Conservation (phyloP, 495 filamentous ascomycete genomes). For the Aspergillus incahuasiensis region DNA sequence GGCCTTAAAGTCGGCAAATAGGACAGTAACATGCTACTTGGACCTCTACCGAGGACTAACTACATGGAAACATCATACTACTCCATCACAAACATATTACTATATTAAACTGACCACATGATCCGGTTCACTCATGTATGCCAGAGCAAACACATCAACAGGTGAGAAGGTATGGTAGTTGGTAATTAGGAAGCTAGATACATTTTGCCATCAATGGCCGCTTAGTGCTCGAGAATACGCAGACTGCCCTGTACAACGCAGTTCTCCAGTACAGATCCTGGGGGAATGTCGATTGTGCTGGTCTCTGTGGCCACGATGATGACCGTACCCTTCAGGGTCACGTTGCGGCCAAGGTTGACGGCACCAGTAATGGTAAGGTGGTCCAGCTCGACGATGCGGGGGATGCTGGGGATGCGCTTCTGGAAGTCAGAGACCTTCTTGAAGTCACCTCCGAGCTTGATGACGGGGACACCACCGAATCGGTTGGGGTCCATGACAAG, state of each 20-base stretch:
- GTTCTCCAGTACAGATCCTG: slow-evolving; percentile 95
- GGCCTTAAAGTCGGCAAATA: no score
- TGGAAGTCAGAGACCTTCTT: slow-evolving; percentile 99
- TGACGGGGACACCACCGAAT: slow-evolving; percentile 96
- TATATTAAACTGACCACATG: not conserved
- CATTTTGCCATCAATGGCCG: not conserved
- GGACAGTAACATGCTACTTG: no score
- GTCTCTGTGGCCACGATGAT: slow-evolving; percentile 99
- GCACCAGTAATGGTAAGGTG: slow-evolving; percentile 96
- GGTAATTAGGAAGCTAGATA: not conserved
- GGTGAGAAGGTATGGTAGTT: not conserved
- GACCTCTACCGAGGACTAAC: no score
- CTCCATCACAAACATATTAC: not conserved
- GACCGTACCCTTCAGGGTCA: slow-evolving; percentile 97
- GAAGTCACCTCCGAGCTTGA: slow-evolving; percentile 98
- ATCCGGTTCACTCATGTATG: not conserved
- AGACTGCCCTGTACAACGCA: slow-evolving; percentile 98
- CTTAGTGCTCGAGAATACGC: slow-evolving; percentile 87
- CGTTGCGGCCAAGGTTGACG: slow-evolving; percentile 91
- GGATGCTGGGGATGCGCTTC: slow-evolving; percentile 92
- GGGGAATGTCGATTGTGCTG: slow-evolving; percentile 95
- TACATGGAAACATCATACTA: no score
- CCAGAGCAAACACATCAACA: not conserved
- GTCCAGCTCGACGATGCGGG: slow-evolving; percentile 96
- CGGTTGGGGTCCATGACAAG: slow-evolving; percentile 91